Percentiles rank a stretch among this genome's conserved stretches.
Evolutionary conservation across 768 basidiomycete genomes (phyloP).

Genomic region (Pholiota conissans): DNA sequence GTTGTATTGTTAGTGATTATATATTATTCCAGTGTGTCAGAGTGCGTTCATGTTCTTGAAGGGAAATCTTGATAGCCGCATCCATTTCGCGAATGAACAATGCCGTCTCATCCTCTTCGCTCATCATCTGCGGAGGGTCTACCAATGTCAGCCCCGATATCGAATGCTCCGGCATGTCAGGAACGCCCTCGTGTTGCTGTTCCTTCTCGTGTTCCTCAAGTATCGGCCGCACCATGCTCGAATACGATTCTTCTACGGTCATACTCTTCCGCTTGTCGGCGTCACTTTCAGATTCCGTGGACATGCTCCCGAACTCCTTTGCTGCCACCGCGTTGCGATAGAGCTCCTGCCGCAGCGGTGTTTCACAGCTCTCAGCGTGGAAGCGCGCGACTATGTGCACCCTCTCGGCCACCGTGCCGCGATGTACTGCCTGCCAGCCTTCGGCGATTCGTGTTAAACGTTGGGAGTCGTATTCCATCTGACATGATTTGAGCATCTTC

Average conservation of each 20-base stretch:
- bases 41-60: slow-evolving; percentile 3
- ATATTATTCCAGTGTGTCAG: no score
- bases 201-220: not conserved
- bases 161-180: not conserved
- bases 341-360: slow-evolving; percentile 31
- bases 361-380: slow-evolving; percentile 29
- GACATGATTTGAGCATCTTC: slow-evolving; percentile 33
- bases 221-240: not conserved
- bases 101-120: slow-evolving; percentile 13
- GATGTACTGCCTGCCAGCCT: slow-evolving; percentile 35
- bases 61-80: slow-evolving; percentile 13
- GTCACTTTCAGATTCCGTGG: not conserved
- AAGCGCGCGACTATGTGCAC: slow-evolving; percentile 36
- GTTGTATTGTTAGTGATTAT: no score
- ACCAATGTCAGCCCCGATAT: not conserved
- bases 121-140: not conserved
- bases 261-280: not conserved
- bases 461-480: slow-evolving; percentile 32
- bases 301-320: not conserved
- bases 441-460: slow-evolving; percentile 38
- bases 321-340: slow-evolving; percentile 26
- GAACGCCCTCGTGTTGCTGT: not conserved
- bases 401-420: slow-evolving; percentile 33
- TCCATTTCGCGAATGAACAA: slow-evolving; percentile 16
- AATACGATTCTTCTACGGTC: not conserved